Conservation (phyloP, 768 basidiomycete species). For the Nidularia sp. region DNA sequence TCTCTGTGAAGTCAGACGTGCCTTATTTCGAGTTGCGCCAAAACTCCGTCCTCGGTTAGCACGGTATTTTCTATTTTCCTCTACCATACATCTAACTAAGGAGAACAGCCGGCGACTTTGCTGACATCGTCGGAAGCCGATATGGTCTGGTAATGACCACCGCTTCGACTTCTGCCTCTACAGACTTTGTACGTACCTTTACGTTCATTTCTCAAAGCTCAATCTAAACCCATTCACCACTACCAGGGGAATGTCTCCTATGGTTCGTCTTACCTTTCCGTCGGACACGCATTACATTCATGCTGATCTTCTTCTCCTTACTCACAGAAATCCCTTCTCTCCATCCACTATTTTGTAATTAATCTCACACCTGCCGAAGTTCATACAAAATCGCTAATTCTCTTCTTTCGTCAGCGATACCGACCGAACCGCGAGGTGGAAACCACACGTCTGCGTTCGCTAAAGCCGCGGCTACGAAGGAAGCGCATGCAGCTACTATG, state of each 20-base stretch:
- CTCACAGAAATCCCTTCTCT: constrained; percentile 53
- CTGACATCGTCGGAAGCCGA: constrained; percentile 35
- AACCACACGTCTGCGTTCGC: constrained; percentile 75
- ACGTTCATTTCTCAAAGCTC: constrained; percentile 3
- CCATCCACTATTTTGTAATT: constrained; percentile 59
- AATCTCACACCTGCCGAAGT: not conserved
- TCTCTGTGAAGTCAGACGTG: constrained; percentile 34
- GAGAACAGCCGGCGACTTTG: constrained; percentile 46
- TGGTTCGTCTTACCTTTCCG: constrained; percentile 29
- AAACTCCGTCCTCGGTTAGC: constrained; percentile 51
- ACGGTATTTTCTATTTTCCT: constrained; percentile 1
- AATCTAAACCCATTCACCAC: constrained; percentile 2
- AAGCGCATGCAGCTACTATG: constrained; percentile 63
- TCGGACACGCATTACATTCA: constrained; percentile 7
- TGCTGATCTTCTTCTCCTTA: constrained; percentile 9
- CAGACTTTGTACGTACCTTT: constrained; percentile 64
- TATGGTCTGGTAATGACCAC: constrained; percentile 36
- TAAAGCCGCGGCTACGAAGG: constrained; percentile 48
- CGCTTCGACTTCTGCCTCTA: constrained; percentile 50
- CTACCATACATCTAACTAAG: constrained; percentile 1
- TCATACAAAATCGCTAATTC: constrained; percentile 11
- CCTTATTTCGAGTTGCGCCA: constrained; percentile 58
- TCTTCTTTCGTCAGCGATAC: constrained; percentile 54
- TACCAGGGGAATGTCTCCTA: constrained; percentile 71
- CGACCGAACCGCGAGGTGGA: constrained; percentile 65